phyloP scores from a whole-genome alignment of 1,139 yeast species.

The Petasospora rhodanensis region DNA sequence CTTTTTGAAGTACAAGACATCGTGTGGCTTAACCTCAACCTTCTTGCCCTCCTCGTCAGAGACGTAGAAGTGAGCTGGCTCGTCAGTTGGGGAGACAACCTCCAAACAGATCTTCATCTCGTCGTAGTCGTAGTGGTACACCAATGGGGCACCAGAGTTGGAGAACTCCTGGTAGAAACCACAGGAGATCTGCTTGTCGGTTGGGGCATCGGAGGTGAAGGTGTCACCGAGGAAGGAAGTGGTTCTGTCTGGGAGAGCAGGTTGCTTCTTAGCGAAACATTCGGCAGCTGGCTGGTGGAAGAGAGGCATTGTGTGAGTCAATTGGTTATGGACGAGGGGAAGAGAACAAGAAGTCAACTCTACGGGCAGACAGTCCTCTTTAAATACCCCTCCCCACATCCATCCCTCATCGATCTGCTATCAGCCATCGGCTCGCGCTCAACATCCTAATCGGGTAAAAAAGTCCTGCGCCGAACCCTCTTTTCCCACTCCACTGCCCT shows the following conservation, averaged over 20 bases:
- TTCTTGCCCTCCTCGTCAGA: constrained; percentile 61
- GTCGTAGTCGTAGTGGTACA: constrained; percentile 59
- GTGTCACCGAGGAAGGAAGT: constrained; percentile 66
- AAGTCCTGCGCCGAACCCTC: too few relatives aligned
- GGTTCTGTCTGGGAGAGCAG: constrained; percentile 52
- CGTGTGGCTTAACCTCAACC: constrained; percentile 57
- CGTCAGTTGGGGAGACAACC: constrained; percentile 25
- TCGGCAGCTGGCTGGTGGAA: constrained; percentile 48
- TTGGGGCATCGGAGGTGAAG: constrained; percentile 53
- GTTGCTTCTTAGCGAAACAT: constrained; percentile 53
- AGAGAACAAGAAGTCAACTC: too few relatives aligned
- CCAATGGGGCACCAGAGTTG: constrained; percentile 55
- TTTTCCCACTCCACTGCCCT: too few relatives aligned
- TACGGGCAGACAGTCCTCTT: too few relatives aligned
- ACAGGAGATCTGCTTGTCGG: constrained; percentile 53
- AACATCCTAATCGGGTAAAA: too few relatives aligned
- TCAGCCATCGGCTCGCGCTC: too few relatives aligned
- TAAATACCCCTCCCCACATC: too few relatives aligned
- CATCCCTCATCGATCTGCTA: too few relatives aligned
- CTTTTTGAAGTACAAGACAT: constrained; percentile 61
- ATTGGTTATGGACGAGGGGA: too few relatives aligned
- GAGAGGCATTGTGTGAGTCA: constrained; percentile 60
- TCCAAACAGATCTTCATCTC: constrained; percentile 62
- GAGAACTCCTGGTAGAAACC: constrained; percentile 64
- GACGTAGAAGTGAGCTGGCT: constrained; percentile 53